These are phyloP conservation scores for Veloporphyrellus conicus DNA, from an alignment of 1,284 basidiomycete genomes.

Conservation along the genomic window DNA sequence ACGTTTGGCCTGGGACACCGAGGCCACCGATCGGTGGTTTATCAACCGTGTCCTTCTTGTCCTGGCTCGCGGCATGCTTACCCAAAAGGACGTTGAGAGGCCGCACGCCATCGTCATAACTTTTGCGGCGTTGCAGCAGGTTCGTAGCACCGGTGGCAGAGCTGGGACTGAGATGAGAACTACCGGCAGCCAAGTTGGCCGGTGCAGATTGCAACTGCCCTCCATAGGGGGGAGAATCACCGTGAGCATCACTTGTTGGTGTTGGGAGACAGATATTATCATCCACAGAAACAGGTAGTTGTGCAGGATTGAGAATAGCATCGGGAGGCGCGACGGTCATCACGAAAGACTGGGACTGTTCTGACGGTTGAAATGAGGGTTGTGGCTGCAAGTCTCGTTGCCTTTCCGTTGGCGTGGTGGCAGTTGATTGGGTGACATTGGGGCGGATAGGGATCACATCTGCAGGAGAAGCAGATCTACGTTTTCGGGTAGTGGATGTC, in stretches of 20 bases:
- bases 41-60: slow-evolving; percentile 6
- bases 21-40: slow-evolving; percentile 12
- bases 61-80: slow-evolving; percentile 20
- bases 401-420: slow-evolving; percentile 14
- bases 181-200: slow-evolving; percentile 2
- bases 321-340: slow-evolving; percentile 42
- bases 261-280: slow-evolving; percentile 12
- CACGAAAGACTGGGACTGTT: slow-evolving; percentile 34
- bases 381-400: slow-evolving; percentile 3
- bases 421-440: not conserved
- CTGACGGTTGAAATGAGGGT: slow-evolving; percentile 11
- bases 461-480: slow-evolving; percentile 14
- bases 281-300: slow-evolving; percentile 4
- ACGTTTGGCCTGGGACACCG: slow-evolving; percentile 26
- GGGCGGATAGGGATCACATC: slow-evolving; percentile 3
- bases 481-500: slow-evolving; percentile 5
- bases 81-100: slow-evolving; percentile 46
- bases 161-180: slow-evolving; percentile 23
- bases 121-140: slow-evolving; percentile 45
- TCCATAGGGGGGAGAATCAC: not conserved
- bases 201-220: slow-evolving; percentile 21
- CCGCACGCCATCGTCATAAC: slow-evolving; percentile 56
- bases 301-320: not conserved
- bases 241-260: slow-evolving; percentile 1
- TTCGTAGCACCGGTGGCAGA: slow-evolving; percentile 1